Percentiles rank a stretch among this genome's conserved stretches.
Evolutionary conservation across 2,329 filamentous ascomycete genomes (phyloP).

Genomic region (Fusarium begoniae): DNA sequence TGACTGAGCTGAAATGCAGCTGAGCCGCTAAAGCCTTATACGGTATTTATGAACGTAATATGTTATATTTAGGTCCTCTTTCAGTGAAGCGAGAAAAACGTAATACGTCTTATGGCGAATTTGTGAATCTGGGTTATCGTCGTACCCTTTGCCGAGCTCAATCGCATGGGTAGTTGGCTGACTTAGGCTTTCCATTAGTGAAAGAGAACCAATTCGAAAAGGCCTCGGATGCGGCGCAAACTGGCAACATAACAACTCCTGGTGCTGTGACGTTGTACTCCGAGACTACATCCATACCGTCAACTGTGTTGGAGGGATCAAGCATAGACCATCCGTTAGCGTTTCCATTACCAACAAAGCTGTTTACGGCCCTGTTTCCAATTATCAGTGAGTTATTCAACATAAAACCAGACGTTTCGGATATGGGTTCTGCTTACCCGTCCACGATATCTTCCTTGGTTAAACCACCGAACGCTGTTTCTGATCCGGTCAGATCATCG

Average conservation of each 20-base stretch:
- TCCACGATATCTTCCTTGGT: background rate
- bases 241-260: background rate
- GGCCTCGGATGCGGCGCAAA: background rate
- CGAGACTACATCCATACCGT: background rate
- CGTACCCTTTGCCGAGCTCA: background rate
- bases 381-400: background rate
- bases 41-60: rapidly evolving
- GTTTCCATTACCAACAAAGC: background rate
- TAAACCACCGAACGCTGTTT: background rate
- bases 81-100: background rate
- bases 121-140: background rate
- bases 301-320: background rate
- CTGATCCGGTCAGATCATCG: background rate
- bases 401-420: background rate
- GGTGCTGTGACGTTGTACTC: background rate
- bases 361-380: background rate
- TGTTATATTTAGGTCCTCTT: too few species aligned
- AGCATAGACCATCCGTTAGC: background rate
- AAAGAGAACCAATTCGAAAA: background rate
- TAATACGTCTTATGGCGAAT: rapidly evolving
- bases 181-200: background rate
- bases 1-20: background rate
- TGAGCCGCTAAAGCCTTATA: background rate
- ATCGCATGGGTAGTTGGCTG: background rate
- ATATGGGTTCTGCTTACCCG: background rate